Conservation (phyloP, 2,329 filamentous ascomycete species). For the Fusarium albosuccineum region DNA sequence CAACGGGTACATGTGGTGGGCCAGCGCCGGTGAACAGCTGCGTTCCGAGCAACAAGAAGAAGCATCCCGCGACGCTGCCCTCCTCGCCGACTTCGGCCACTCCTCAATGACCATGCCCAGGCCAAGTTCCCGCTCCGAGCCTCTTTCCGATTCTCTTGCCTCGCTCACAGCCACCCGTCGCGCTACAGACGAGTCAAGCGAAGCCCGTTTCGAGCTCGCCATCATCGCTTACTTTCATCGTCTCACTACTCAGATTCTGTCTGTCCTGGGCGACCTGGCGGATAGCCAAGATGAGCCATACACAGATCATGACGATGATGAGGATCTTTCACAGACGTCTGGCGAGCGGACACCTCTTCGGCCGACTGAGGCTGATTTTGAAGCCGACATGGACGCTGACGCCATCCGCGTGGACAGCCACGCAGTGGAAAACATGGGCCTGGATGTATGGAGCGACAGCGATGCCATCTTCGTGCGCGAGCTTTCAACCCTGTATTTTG, state of each 20-base stretch:
- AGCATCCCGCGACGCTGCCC: constrained; percentile 64
- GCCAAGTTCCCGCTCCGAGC: constrained; percentile 50
- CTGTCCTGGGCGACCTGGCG: constrained; percentile 72
- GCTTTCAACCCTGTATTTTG: constrained; percentile 75
- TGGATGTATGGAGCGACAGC: constrained; percentile 80
- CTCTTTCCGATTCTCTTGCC: constrained; percentile 59
- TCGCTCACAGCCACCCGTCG: constrained; percentile 57
- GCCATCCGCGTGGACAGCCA: constrained; percentile 71
- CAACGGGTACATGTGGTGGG: constrained; percentile 91
- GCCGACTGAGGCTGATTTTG: constrained; percentile 36
- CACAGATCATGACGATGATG: constrained; percentile 51
- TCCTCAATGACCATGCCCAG: constrained; percentile 51
- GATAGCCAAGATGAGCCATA: constrained; percentile 61
- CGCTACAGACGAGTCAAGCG: constrained; percentile 52
- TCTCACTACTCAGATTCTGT: constrained; percentile 75
- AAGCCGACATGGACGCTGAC: constrained; percentile 53
- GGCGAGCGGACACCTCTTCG: constrained; percentile 47
- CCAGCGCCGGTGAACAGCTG: constrained; percentile 81
- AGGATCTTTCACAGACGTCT: constrained; percentile 51
- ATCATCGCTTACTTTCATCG: constrained; percentile 87
- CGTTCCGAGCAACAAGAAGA: constrained; percentile 72
- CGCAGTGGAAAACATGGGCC: constrained; percentile 77
- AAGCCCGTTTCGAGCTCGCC: constrained; percentile 72
- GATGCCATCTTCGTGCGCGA: constrained; percentile 78
- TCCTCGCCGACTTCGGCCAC: constrained; percentile 66